phyloP scores from a whole-genome alignment of 768 basidiomycete genomes.

The Dacryopinax spathularia region DNA sequence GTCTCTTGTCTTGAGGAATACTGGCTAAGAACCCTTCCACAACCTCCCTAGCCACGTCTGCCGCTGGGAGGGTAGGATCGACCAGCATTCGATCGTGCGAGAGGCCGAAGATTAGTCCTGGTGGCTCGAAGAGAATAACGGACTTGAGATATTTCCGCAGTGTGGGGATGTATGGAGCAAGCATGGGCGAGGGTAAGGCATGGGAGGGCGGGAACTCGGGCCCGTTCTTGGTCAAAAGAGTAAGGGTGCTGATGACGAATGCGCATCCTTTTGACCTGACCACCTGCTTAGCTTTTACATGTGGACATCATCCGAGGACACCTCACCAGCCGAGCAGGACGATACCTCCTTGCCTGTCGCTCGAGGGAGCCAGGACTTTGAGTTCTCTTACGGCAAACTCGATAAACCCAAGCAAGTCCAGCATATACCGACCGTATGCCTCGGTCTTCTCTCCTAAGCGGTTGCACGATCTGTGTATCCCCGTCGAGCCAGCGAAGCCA shows the following conservation, averaged over 20 bases:
- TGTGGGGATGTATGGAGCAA: neutral
- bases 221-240: too few species aligned
- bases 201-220: too few species aligned
- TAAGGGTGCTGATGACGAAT: neutral
- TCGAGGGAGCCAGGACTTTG: neutral
- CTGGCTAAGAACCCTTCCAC: too few species aligned
- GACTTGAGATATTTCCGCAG: neutral
- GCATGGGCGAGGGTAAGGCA: too few species aligned
- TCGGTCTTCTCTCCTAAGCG: too few species aligned
- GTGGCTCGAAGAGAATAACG: neutral
- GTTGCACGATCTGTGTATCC: too few species aligned
- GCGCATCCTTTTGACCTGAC: neutral
- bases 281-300: neutral
- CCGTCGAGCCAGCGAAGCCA: neutral
- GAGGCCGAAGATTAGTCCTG: neutral
- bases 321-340: neutral
- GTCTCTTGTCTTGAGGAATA: too few species aligned
- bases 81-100: too few species aligned
- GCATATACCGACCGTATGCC: neutral
- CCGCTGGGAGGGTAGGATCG: too few species aligned
- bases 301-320: neutral
- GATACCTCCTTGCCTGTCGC: neutral
- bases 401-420: neutral
- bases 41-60: too few species aligned
- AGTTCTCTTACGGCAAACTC: neutral